These are phyloP conservation scores for Lipomyces yamanashiensis DNA, from an alignment of 805 yeast genomes.

Conservation along the genomic window DNA sequence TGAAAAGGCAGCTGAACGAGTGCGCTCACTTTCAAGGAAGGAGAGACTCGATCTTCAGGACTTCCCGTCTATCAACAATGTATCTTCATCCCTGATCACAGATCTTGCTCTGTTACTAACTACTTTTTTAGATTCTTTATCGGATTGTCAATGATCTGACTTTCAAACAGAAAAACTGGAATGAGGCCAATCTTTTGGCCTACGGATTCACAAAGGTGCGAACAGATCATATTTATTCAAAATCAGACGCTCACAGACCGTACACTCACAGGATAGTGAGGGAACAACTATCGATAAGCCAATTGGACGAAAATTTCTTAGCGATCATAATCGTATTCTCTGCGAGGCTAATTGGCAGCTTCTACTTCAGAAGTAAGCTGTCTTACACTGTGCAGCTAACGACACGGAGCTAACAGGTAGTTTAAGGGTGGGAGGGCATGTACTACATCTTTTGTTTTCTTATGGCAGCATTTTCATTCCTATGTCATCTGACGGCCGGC, in stretches of 20 bases:
- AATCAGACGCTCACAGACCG: background rate
- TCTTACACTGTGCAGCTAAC: background rate
- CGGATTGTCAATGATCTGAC: constrained; percentile 2
- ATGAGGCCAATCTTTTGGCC: constrained; percentile 8
- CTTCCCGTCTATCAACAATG: constrained; percentile 7
- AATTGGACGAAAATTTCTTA: constrained; percentile 18
- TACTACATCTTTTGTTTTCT: constrained; percentile 8
- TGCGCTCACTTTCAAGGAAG: background rate
- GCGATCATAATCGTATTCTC: constrained; percentile 20
- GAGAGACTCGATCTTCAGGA: constrained; percentile 2
- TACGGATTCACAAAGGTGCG: constrained; percentile 17
- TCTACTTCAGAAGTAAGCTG: constrained; percentile 16
- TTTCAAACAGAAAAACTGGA: background rate
- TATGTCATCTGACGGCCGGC: background rate
- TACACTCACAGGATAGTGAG: constrained; percentile 1
- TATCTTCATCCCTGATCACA: background rate
- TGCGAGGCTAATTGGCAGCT: constrained; percentile 24
- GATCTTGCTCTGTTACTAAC: background rate
- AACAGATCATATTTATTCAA: too few species aligned
- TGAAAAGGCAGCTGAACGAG: background rate
- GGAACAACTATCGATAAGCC: constrained; percentile 20
- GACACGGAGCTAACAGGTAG: background rate
- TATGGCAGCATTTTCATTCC: constrained; percentile 8
- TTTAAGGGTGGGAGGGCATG: constrained; percentile 24
- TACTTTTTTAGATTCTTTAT: background rate